Conservation (phyloP, 73 alveolate genomes). For the Tetrahymena thermophila region DNA sequence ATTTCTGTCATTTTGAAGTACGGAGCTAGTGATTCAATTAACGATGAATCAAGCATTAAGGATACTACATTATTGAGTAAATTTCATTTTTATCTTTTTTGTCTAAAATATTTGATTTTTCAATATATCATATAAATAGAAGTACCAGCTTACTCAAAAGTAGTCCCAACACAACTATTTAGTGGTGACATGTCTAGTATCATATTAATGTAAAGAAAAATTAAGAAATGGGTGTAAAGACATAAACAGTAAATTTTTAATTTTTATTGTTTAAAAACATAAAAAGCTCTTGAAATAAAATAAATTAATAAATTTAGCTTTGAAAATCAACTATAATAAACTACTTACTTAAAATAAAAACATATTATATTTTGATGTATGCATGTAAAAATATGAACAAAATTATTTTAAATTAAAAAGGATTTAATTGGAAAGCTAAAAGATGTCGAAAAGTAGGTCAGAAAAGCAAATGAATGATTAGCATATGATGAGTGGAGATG, state of each 20-base stretch:
- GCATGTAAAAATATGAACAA: no score
- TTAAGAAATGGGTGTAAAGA: neutral
- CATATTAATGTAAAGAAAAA: neutral
- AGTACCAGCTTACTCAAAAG: neutral
- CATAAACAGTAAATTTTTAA: neutral
- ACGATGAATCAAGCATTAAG: neutral
- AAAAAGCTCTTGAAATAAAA: neutral
- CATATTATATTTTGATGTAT: no score
- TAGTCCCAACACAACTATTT: neutral
- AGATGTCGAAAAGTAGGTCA: neutral
- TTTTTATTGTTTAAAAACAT: neutral
- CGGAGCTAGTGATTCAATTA: constrained; percentile 14
- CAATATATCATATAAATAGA: neutral
- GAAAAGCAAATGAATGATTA: neutral
- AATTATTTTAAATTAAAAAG: no score
- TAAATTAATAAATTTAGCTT: neutral
- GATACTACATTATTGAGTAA: neutral
- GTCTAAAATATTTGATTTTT: neutral
- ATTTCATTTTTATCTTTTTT: neutral
- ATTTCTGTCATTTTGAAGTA: constrained; percentile 37
- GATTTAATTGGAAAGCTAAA: neutral
- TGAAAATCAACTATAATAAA: neutral
- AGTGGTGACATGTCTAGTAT: neutral
- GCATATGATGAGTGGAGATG: neutral
- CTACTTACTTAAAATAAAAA: no score